phyloP scores from a whole-genome alignment of 2,329 filamentous ascomycete species.

The Trichocomaceae sp. region DNA sequence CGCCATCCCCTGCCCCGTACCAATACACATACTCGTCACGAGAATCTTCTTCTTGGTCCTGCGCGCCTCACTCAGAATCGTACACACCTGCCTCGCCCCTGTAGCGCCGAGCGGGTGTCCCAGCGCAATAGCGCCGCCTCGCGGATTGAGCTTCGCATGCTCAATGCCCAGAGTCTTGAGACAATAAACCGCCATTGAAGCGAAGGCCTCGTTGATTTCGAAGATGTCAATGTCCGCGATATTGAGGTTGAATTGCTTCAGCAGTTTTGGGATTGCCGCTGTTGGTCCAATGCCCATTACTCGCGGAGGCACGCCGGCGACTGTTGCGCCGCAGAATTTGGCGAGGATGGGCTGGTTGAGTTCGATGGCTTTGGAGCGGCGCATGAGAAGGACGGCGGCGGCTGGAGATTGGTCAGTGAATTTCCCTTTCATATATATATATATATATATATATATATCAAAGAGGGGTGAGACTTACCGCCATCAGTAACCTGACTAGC shows the following conservation, averaged over 20 bases:
- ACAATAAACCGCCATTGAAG: constrained; percentile 96
- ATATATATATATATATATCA: too few relatives aligned
- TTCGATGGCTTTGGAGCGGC: constrained; percentile 78
- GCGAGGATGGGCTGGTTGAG: constrained; percentile 86
- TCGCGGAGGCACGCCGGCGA: constrained; percentile 80
- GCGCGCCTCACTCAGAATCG: constrained; percentile 76
- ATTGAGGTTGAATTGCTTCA: constrained; percentile 68
- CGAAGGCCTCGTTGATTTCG: constrained; percentile 97
- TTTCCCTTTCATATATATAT: too few relatives aligned
- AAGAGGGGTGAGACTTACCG: constrained; percentile 41
- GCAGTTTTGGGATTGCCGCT: constrained; percentile 68
- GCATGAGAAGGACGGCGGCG: constrained; percentile 86
- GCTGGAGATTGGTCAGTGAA: constrained; percentile 50
- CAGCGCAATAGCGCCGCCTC: constrained; percentile 86
- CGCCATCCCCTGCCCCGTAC: constrained; percentile 61
- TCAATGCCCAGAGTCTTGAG: constrained; percentile 59
- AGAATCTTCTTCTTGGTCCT: constrained; percentile 84
- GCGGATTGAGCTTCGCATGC: constrained; percentile 75
- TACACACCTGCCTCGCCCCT: constrained; percentile 83
- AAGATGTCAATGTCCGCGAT: constrained; percentile 80
- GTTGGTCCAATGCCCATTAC: constrained; percentile 81
- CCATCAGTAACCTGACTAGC: constrained; percentile 93
- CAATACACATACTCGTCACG: constrained; percentile 83
- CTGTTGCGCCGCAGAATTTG: constrained; percentile 89
- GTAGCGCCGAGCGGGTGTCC: constrained; percentile 90